These are phyloP conservation scores for Leccinum cinnamomeum DNA, from an alignment of 1,284 basidiomycete species.

Conservation along the genomic window DNA sequence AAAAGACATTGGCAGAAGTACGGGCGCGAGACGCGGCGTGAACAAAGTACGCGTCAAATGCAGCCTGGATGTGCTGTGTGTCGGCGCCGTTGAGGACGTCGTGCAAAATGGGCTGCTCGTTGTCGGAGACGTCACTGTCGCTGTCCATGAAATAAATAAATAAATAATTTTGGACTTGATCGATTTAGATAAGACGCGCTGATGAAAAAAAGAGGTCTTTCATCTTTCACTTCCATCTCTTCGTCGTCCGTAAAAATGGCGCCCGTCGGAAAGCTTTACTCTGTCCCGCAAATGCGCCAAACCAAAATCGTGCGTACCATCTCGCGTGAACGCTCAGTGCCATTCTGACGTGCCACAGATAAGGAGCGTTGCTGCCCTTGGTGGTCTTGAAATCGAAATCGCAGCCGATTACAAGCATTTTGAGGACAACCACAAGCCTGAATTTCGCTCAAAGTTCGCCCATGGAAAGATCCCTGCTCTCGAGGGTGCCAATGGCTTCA, in stretches of 20 bases:
- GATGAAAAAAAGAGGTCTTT: slow-evolving; percentile 27
- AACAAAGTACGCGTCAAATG: slow-evolving; percentile 84
- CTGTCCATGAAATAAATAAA: slow-evolving; percentile 28
- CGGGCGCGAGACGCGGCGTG: slow-evolving; percentile 59
- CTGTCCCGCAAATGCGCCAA: slow-evolving; percentile 39
- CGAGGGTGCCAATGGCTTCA: slow-evolving; percentile 78
- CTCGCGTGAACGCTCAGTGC: background rate
- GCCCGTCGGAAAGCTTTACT: slow-evolving; percentile 63
- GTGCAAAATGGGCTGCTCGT: slow-evolving; percentile 23
- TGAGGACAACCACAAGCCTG: slow-evolving; percentile 76
- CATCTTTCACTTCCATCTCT: slow-evolving; percentile 6
- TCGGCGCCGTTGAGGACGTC: slow-evolving; percentile 15
- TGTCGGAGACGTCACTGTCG: slow-evolving; percentile 31
- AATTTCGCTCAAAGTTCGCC: slow-evolving; percentile 80
- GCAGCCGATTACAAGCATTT: slow-evolving; percentile 60
- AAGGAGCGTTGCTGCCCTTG: slow-evolving; percentile 70
- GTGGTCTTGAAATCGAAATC: slow-evolving; percentile 65
- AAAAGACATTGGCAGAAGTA: slow-evolving; percentile 79
- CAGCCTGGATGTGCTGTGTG: slow-evolving; percentile 36
- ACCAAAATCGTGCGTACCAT: slow-evolving; percentile 51
- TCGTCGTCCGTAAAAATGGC: slow-evolving; percentile 44
- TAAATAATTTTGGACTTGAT: background rate
- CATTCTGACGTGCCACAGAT: slow-evolving; percentile 46
- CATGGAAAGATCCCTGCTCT: slow-evolving; percentile 85
- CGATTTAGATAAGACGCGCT: slow-evolving; percentile 35